phyloP scores from a whole-genome alignment of 1,284 basidiomycete species.

The Irpex lacteus region DNA sequence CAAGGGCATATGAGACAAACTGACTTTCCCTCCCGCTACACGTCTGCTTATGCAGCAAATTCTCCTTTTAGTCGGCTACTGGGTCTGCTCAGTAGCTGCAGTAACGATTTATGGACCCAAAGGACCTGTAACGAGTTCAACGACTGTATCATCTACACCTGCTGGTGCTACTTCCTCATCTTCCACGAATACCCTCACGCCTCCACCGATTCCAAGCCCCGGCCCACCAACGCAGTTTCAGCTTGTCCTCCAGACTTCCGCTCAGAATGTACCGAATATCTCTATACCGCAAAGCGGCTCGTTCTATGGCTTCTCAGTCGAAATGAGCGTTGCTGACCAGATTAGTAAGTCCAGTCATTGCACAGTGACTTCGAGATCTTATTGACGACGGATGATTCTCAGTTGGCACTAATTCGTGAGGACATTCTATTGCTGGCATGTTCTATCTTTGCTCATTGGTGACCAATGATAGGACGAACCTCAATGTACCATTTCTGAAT shows the following conservation, averaged over 20 bases:
- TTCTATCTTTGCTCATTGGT: not conserved
- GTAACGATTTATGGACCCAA: slow-evolving; percentile 14
- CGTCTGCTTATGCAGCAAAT: not conserved
- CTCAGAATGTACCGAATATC: slow-evolving; percentile 26
- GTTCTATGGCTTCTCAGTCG: slow-evolving; percentile 71
- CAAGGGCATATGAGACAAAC: not conserved
- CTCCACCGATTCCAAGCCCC: slow-evolving; percentile 19
- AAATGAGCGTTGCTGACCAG: slow-evolving; percentile 67
- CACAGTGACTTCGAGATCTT: not conserved
- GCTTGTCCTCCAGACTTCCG: slow-evolving; percentile 14
- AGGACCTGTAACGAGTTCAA: slow-evolving; percentile 14
- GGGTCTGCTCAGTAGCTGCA: not conserved
- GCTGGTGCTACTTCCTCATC: slow-evolving; percentile 10
- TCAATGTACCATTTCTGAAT: slow-evolving; percentile 66
- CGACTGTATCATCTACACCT: not conserved
- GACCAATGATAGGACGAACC: slow-evolving; percentile 31
- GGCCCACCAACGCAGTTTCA: slow-evolving; percentile 18
- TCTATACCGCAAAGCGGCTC: slow-evolving; percentile 57
- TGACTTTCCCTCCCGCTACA: not conserved
- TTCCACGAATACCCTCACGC: slow-evolving; percentile 15
- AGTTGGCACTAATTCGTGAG: not conserved
- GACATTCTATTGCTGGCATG: not conserved
- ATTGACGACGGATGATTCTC: not conserved
- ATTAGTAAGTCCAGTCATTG: slow-evolving; percentile 44
- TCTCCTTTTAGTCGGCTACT: not conserved